Percentiles rank a stretch among this genome's conserved stretches.
Conservation (phyloP, 176 grass and related monocot genomes). For the Zoysia japonica region DNA sequence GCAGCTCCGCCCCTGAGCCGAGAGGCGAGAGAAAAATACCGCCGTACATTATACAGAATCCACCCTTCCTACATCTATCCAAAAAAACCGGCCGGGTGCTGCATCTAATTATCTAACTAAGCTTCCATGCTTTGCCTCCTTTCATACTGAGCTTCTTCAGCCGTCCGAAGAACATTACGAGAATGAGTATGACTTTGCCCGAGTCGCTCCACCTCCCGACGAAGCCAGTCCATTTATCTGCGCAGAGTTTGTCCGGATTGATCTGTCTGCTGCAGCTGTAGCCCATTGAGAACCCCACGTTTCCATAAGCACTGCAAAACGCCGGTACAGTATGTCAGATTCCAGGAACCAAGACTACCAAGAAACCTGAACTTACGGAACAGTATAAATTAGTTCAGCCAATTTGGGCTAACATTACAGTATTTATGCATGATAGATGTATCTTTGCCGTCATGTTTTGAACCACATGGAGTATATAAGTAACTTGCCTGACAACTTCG, state of each 20-base stretch:
- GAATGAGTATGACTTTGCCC: conserved; percentile 57
- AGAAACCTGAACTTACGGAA: too few relatives aligned
- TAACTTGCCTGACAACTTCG: conserved; percentile 59
- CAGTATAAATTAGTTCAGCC: too few relatives aligned
- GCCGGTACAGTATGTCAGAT: conserved; percentile 1
- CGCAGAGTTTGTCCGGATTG: conserved; percentile 36
- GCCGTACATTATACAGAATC: background rate
- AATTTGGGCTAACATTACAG: background rate
- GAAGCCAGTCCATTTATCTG: conserved; percentile 52
- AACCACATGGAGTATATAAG: background rate
- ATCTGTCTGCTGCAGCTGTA: conserved; percentile 64
- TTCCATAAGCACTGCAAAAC: conserved; percentile 68
- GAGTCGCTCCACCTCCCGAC: conserved; percentile 52
- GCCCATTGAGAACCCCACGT: conserved; percentile 60
- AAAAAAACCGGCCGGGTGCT: background rate
- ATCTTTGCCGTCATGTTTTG: background rate
- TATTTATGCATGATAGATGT: background rate
- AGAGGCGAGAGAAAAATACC: background rate
- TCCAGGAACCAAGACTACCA: conserved; percentile 1
- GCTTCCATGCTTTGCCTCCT: conserved; percentile 66
- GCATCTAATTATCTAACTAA: conserved; percentile 55
- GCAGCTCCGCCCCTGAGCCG: too few relatives aligned
- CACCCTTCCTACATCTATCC: background rate
- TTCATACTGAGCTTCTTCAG: conserved; percentile 60
- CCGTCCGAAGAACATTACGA: conserved; percentile 62